phyloP scores from a whole-genome alignment of 768 basidiomycete genomes.

The Naganishia kalamii region DNA sequence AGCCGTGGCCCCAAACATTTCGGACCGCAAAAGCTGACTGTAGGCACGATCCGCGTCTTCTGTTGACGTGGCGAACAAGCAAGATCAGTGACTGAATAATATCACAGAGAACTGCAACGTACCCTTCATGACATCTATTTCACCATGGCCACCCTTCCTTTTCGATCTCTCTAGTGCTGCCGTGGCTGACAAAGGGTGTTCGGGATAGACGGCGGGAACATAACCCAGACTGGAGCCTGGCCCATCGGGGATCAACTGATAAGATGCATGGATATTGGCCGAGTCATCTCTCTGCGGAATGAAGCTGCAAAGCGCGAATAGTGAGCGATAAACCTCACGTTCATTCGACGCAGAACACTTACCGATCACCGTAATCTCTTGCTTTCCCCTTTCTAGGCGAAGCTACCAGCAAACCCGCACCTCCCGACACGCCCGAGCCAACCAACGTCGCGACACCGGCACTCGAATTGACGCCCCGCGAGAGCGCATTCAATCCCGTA shows the following conservation, averaged over 20 bases:
- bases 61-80: constrained; percentile 14
- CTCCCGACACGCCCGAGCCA: background rate
- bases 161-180: constrained; percentile 59
- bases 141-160: constrained; percentile 67
- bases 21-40: constrained; percentile 48
- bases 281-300: constrained; percentile 53
- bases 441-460: background rate
- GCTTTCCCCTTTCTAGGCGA: constrained; percentile 35
- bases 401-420: constrained; percentile 10
- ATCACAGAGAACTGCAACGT: background rate
- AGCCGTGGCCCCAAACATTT: constrained; percentile 45
- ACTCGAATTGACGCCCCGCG: background rate
- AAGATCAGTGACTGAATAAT: background rate
- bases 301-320: constrained; percentile 48
- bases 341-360: constrained; percentile 10
- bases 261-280: constrained; percentile 61
- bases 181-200: constrained; percentile 3
- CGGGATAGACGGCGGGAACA: constrained; percentile 5
- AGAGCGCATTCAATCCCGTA: constrained; percentile 6
- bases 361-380: constrained; percentile 48
- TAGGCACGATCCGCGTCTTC: constrained; percentile 52
- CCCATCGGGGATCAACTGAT: constrained; percentile 57
- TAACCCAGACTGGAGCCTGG: constrained; percentile 18
- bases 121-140: constrained; percentile 26
- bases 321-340: background rate